A percentile compares a stretch with the other conserved stretches of the same genome.
phyloP scores from a whole-genome alignment of 140 eudicot species.

The Oenanthe javanica region DNA sequence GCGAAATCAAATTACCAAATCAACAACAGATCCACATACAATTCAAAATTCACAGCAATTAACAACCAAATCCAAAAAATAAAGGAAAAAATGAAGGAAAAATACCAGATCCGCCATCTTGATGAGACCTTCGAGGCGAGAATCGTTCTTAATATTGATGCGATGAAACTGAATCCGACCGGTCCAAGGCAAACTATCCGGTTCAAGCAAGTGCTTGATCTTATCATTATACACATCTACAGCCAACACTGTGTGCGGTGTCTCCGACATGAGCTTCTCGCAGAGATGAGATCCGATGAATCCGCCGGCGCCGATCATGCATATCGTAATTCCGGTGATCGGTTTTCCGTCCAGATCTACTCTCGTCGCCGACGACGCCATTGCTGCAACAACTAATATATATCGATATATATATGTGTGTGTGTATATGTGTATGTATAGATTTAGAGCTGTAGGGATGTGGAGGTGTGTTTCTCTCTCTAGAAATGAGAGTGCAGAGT shows the following conservation, averaged over 20 bases:
- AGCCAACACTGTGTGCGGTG: conserved; percentile 77
- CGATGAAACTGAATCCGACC: conserved; percentile 95
- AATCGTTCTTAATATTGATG: conserved; percentile 80
- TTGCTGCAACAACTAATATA: neutral
- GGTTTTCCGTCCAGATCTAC: conserved; percentile 93
- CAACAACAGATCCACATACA: neutral
- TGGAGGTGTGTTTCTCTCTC: neutral
- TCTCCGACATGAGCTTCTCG: conserved; percentile 82
- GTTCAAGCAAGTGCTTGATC: conserved; percentile 94
- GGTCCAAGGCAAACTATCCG: conserved; percentile 58
- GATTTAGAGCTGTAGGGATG: neutral
- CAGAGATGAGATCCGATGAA: conserved; percentile 97
- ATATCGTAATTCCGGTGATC: conserved; percentile 75
- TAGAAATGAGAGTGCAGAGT: neutral
- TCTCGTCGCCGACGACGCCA: conserved; percentile 55
- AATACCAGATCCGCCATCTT: conserved; percentile 91
- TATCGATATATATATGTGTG: too few species aligned
- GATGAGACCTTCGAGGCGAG: conserved; percentile 95
- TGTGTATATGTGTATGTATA: neutral
- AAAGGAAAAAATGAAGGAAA: neutral
- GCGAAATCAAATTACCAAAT: neutral
- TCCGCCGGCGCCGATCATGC: conserved; percentile 99
- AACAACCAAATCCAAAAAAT: neutral
- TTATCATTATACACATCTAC: conserved; percentile 92
- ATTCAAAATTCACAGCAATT: conserved; percentile 1